These are phyloP conservation scores for Hyaloscypha finlandica DNA, from an alignment of 495 filamentous ascomycete genomes.

Conservation along the genomic window DNA sequence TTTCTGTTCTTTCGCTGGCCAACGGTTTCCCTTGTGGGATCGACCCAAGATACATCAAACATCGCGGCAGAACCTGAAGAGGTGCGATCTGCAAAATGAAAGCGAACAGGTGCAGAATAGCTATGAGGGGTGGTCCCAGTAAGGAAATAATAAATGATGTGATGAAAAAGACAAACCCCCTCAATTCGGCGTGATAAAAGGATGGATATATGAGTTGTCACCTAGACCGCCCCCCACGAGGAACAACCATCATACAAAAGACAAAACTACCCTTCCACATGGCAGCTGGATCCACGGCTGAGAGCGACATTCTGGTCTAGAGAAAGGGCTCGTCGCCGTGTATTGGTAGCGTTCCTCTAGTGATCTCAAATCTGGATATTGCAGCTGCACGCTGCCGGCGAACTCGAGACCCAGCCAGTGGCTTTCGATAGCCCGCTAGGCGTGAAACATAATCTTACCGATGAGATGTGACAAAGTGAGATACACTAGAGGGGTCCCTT, in stretches of 20 bases:
- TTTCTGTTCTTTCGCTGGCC: constrained; percentile 38
- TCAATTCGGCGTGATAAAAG: background rate
- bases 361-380: background rate
- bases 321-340: background rate
- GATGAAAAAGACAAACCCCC: background rate
- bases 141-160: background rate
- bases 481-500: background rate
- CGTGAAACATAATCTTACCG: background rate
- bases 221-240: background rate
- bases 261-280: background rate
- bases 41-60: constrained; percentile 56
- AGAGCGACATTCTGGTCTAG: background rate
- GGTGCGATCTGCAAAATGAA: background rate
- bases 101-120: background rate
- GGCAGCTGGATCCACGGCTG: background rate
- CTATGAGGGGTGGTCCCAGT: background rate
- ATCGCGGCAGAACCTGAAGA: constrained; percentile 31
- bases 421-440: background rate
- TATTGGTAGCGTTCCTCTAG: background rate
- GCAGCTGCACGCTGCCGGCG: background rate
- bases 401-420: background rate
- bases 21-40: constrained; percentile 46
- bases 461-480: constrained; percentile 3
- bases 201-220: constrained; percentile 5
- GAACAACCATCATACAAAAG: background rate